Base-by-base conservation (phyloP, 2,329 filamentous ascomycete species). In the Dothideomycetes sp. region DNA sequence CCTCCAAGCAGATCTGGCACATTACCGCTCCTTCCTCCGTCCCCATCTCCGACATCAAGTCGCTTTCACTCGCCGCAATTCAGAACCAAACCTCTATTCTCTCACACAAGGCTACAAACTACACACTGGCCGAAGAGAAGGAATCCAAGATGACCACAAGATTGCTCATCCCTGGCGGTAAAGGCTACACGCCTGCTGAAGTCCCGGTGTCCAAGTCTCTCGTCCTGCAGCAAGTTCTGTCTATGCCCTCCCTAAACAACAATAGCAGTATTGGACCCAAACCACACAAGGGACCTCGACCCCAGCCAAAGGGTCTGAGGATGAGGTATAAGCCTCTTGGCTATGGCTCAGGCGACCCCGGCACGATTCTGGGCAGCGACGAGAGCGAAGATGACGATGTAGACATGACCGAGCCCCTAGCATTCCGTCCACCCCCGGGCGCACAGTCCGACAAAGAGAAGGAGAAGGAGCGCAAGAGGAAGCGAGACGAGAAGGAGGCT, bases 1-100 rank as follows among this genome's bases (percentile, higher is more conserved):
- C 76, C 41, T 79, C 79, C 46, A 86, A 85, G 64, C 78, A 87
- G 55, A 67, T 87, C 43, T 88, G 82, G 83, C 84, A 86, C 56
- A 84, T 88, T 50, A 84, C 79, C 8, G 78, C 80, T 3, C 83
- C 83, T 2, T 72, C 77, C 4, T 75, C 75, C 9, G 63, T 86
- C 3, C 76, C 81, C n/a, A 70, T 87, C 41, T 75, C 73, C 9
- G 68, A 80, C 1, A 62, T 87, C 34, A 73, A 77, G 53, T 70
- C 79, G 47, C 64, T 85, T 45, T 70, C 78, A 29, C 70, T 84
- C 50, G 71, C 76, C 41, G 67, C 72, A 38, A 68, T 71, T 2
- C 62, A 69, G 43, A 61, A 66, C 2, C 69, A 69, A 16, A 65
- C 72, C 27, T 50, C 71, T 4, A 60, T 83, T 11, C 61, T 85